phyloP scores from a whole-genome alignment of 352 stramenopile species.

The Halophytophthora batemanensis region DNA sequence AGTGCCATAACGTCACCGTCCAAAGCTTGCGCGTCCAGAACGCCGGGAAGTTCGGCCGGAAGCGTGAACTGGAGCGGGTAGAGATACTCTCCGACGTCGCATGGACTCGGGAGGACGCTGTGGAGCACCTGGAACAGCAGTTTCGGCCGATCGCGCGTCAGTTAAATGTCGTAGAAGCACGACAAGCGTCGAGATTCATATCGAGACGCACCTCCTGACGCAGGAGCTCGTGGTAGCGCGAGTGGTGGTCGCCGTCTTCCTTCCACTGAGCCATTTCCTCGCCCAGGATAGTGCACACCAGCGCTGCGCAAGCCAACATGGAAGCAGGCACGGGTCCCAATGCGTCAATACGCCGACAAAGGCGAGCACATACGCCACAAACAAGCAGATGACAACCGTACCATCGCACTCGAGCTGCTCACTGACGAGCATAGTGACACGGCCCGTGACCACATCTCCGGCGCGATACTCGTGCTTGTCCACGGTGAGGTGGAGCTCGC shows the following conservation, averaged over 20 bases:
- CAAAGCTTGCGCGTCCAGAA: slow-evolving; percentile 53
- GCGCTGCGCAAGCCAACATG: slow-evolving; percentile 23
- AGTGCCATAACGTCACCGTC: slow-evolving; percentile 47
- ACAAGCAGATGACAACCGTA: slow-evolving; percentile 24
- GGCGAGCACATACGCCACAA: no score
- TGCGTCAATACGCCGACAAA: neutral
- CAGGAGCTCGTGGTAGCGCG: slow-evolving; percentile 64
- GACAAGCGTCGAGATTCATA: neutral
- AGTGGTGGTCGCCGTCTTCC: slow-evolving; percentile 57
- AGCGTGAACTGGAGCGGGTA: slow-evolving; percentile 69
- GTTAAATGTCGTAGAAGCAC: no score
- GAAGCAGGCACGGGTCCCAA: neutral
- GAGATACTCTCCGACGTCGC: slow-evolving; percentile 61
- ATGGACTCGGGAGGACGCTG: slow-evolving; percentile 44
- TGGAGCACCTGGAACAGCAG: slow-evolving; percentile 52
- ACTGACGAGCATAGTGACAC: slow-evolving; percentile 53
- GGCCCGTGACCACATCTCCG: slow-evolving; percentile 49
- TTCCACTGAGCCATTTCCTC: slow-evolving; percentile 74
- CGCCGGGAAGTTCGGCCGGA: slow-evolving; percentile 45
- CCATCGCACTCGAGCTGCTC: slow-evolving; percentile 54
- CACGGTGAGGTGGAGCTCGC: slow-evolving; percentile 54
- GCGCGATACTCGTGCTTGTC: slow-evolving; percentile 59
- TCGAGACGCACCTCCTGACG: slow-evolving; percentile 38
- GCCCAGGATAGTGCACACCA: slow-evolving; percentile 53
- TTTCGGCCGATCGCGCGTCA: no score